Conservation (phyloP, 73 alveolate species). For the Paraurostyla sp. region DNA sequence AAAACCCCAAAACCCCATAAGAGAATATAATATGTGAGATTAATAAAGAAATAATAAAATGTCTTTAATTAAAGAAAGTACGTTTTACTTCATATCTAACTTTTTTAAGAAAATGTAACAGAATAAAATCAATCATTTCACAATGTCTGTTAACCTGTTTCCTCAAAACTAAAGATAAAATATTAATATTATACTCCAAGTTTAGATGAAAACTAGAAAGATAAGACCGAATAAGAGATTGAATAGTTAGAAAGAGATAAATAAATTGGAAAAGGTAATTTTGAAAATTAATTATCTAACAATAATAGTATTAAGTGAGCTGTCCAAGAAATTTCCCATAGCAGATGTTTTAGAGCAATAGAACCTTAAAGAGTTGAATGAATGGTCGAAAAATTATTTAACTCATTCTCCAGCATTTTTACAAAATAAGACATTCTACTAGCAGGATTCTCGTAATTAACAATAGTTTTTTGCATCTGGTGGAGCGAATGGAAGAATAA, state of each 20-base stretch:
- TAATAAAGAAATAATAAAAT: too few species aligned
- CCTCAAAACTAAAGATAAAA: neutral
- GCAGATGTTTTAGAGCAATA: constrained; percentile 12
- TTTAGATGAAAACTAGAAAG: neutral
- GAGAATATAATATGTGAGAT: too few species aligned
- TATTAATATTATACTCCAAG: neutral
- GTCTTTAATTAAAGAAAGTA: too few species aligned
- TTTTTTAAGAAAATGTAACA: too few species aligned
- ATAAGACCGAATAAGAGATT: neutral
- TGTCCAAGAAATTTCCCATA: constrained; percentile 25
- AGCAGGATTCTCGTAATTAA: neutral
- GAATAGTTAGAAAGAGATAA: neutral
- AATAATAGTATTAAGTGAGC: constrained; percentile 35
- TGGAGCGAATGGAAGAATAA: neutral
- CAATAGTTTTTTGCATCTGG: neutral
- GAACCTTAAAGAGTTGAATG: neutral
- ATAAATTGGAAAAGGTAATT: constrained; percentile 23
- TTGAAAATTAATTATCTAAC: too few species aligned
- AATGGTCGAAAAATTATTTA: neutral
- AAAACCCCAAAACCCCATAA: too few species aligned
- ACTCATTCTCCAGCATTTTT: neutral
- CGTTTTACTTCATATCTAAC: too few species aligned
- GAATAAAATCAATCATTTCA: too few species aligned
- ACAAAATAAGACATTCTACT: neutral
- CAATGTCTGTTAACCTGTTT: constrained; percentile 8